Base-by-base conservation (phyloP, 441 rosid genomes). In the Viola pubescens region DNA sequence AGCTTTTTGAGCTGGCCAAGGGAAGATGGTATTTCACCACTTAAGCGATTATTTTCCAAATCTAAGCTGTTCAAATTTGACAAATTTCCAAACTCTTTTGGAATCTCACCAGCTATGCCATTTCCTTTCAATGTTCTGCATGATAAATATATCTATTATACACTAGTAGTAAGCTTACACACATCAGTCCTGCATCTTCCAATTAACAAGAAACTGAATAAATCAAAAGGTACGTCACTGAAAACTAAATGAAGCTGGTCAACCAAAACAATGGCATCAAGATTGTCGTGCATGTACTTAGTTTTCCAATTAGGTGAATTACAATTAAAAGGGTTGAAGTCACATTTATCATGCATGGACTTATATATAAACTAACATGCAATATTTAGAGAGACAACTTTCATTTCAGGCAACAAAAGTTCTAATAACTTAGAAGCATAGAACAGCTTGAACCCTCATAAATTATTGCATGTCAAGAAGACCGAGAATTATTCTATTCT, bases 21-120 rank as follows among this genome's bases (percentile, higher is more conserved):
- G 59, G 91, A 70, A 60, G 88, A 62, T 6, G 98, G 98, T 80
- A 91, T 85, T 68, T 58, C 72, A 62, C 98, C 98, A 61, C 66
- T 78, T 59, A 91, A 73, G 60, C 48, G 73, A 84, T 91, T 91
- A 58, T 84, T 83, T 62, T 82, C 95, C 82, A 91, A 79, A 75
- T 92, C 96, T 78, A 92, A 81, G 67, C 83, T 83, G 43, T 80
- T 86, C 74, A 92, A 82, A 73, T 84, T 85, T 9, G 92, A 72
- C 67, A 92, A 71, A 72, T 87, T 89, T 49, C 97, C 98, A 58
- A 89, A 79, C 50, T 86, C 98, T 50, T 73, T 60, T 13, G 98
- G 97, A 73, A 92, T 86, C 66, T 47, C 81, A 62, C 98, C 98
- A 19, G 72, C 77, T 67, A 92, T 82, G 64, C 91, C 97, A 86